Base-by-base conservation (phyloP, 768 basidiomycete species). In the Rhodotorula paludigena region DNA sequence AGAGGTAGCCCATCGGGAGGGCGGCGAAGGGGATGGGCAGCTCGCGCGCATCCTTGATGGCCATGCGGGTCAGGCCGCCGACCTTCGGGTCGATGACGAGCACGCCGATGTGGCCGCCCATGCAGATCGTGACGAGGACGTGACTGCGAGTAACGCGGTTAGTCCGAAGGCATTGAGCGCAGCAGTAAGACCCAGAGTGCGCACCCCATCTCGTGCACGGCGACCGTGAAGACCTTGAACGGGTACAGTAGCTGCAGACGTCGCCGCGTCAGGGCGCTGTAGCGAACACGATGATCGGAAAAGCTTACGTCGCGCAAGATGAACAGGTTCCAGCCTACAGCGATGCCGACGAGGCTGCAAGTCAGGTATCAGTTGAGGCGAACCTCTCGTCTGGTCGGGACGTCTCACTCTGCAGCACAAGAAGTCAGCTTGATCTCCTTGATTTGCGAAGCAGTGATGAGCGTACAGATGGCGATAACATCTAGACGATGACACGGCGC, bases 241-340 rank as follows among this genome's bases (percentile, higher is more conserved):
- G 74, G 74, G 56, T 68, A 73, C n/a, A 74, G 63, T 25, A 74
- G 60, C 52, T 63, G 60, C 18, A 21, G 20, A 28, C 55, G 28
- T 28, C 32, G 44, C 9, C 6, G 15, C 32, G 28, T 35, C 7
- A 36, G 23, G 25, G 12, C 14, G 35, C 2, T 23, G n/a, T n/a
- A n/a, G n/a, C n/a, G n/a, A n/a, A n/a, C n/a, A n/a, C n/a, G n/a
- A n/a, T n/a, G n/a, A n/a, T n/a, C n/a, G n/a, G n/a, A 32, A 2
- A 10, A 5, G 51, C 63, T 12, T 12, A 64, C 57, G 9, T 69
- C 63, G 28, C 74, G 66, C 12, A 74, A 32, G 33, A 65, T 58
- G 47, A 73, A 62, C 3, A 74, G 63, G 66, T 73, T 72, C 74
- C 74, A 74, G 0, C 63, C 68, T 36, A 74, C 62, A 2, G 56